A percentile compares a stretch with the other conserved stretches of the same genome.
phyloP scores from a whole-genome alignment of 2,329 filamentous ascomycete genomes.

The Venturia carpophila region DNA sequence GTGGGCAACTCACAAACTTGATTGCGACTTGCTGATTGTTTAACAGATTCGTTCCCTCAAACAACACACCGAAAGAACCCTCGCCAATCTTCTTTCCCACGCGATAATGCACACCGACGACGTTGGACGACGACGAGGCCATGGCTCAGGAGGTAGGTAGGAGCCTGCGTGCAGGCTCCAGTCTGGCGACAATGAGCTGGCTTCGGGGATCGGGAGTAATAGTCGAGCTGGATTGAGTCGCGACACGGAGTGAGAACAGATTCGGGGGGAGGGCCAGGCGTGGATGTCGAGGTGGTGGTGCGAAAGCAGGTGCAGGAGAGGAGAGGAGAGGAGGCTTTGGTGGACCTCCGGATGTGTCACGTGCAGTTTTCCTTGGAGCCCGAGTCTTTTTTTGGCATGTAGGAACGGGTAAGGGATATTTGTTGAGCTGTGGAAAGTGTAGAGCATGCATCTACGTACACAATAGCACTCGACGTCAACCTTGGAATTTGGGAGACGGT shows the following conservation, averaged over 20 bases:
- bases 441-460: too few species aligned
- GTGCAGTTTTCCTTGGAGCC: background rate
- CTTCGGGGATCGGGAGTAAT: background rate
- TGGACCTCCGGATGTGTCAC: background rate
- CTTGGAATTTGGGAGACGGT: too few species aligned
- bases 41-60: constrained; percentile 94
- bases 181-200: constrained; percentile 6
- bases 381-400: background rate
- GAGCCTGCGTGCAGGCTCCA: constrained; percentile 11
- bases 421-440: background rate
- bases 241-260: background rate
- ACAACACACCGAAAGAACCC: constrained; percentile 97
- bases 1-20: constrained; percentile 72
- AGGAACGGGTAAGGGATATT: background rate
- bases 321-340: background rate
- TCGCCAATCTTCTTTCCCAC: constrained; percentile 99
- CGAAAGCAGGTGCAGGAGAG: background rate
- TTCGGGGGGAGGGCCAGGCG: background rate
- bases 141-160: constrained; percentile 39
- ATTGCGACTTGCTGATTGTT: constrained; percentile 99
- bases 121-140: constrained; percentile 88
- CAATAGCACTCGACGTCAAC: too few species aligned
- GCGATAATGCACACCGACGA: constrained; percentile 96
- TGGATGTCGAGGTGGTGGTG: background rate
- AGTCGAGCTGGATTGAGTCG: background rate